phyloP scores from a whole-genome alignment of 768 basidiomycete genomes.

The Scleroderma bovista region DNA sequence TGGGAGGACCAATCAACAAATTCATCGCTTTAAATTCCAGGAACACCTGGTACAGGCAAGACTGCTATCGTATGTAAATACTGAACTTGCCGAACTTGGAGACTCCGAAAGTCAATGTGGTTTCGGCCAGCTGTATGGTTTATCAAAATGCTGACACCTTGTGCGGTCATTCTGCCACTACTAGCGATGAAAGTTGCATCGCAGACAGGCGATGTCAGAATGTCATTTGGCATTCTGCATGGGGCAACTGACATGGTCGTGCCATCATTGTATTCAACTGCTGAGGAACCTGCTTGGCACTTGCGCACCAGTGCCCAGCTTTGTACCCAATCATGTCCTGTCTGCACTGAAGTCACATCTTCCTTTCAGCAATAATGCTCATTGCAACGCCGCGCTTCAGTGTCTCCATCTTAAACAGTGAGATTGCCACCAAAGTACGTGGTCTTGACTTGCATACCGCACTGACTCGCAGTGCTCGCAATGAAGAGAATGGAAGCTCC shows the following conservation, averaged over 20 bases:
- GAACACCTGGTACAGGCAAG: conserved; percentile 90
- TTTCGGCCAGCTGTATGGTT: conserved; percentile 78
- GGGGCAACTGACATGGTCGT: conserved; percentile 70
- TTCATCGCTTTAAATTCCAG: conserved; percentile 79
- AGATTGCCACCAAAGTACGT: conserved; percentile 59
- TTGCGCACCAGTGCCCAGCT: conserved; percentile 33
- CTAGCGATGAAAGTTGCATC: conserved; percentile 78
- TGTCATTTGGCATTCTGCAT: conserved; percentile 73
- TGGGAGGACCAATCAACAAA: conserved; percentile 27
- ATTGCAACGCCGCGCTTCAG: conserved; percentile 3
- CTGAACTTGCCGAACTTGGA: conserved; percentile 45
- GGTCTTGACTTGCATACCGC: conserved; percentile 71
- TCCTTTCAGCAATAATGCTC: conserved; percentile 31
- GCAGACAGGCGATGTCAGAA: conserved; percentile 78
- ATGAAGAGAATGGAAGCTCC: conserved; percentile 55
- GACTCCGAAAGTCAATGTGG: conserved; percentile 36
- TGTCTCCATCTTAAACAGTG: conserved; percentile 41
- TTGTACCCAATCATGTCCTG: conserved; percentile 66
- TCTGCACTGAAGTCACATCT: conserved; percentile 70
- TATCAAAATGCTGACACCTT: conserved; percentile 59
- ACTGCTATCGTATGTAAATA: conserved; percentile 78
- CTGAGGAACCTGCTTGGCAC: conserved; percentile 24
- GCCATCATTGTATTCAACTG: conserved; percentile 16
- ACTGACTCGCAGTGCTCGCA: conserved; percentile 59
- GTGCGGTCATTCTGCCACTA: conserved; percentile 64